A percentile compares a stretch with the other conserved stretches of the same genome.
phyloP scores from a whole-genome alignment of 306 rosid species.

The Mimosa pudica region DNA sequence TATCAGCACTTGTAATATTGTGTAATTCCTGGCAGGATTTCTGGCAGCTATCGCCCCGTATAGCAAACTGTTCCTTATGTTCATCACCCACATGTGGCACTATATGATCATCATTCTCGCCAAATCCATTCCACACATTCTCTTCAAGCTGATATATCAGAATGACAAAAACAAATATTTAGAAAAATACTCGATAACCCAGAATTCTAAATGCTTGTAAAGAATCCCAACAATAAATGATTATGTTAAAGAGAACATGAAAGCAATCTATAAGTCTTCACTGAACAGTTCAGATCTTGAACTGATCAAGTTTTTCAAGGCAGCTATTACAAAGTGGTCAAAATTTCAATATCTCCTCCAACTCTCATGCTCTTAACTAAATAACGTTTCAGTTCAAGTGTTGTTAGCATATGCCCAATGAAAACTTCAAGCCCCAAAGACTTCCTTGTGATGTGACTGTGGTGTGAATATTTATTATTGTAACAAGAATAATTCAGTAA shows the following conservation, averaged over 20 bases:
- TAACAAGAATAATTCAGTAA: not conserved
- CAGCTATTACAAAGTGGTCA: not conserved
- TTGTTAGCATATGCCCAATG: not conserved
- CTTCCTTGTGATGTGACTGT: not conserved
- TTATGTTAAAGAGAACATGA: not conserved
- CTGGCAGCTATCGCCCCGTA: slow-evolving; percentile 42
- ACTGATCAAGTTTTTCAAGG: not conserved
- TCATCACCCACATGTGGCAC: slow-evolving; percentile 55
- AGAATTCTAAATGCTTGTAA: slow-evolving; percentile 7
- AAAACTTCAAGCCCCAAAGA: not conserved
- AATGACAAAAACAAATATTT: slow-evolving; percentile 21
- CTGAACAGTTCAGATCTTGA: not conserved
- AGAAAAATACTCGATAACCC: slow-evolving; percentile 20
- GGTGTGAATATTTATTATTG: not conserved
- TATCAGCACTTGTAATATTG: slow-evolving; percentile 34
- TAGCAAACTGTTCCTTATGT: slow-evolving; percentile 35
- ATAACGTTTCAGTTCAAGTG: not conserved
- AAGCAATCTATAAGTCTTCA: not conserved
- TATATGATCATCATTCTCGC: slow-evolving; percentile 56
- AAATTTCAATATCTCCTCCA: not conserved
- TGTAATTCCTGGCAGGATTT: slow-evolving; percentile 39
- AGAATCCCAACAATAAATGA: not conserved
- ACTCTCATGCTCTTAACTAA: not conserved
- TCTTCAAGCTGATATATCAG: slow-evolving; percentile 57
- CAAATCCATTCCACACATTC: slow-evolving; percentile 57